Evolutionary conservation across 306 rosid genomes (phyloP).

Genomic region (Senna tora): DNA sequence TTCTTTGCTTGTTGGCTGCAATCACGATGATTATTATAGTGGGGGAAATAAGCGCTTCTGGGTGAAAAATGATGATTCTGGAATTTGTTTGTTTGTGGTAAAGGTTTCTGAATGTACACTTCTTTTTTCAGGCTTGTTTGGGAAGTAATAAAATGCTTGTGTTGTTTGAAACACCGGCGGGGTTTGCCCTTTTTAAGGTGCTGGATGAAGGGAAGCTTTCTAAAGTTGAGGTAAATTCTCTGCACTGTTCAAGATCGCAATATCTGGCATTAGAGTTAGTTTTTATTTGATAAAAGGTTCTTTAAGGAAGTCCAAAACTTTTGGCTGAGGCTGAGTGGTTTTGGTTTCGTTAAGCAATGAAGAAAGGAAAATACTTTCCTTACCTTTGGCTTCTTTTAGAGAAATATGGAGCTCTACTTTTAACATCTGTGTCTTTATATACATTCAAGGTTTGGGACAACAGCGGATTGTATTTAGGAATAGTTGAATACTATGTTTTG

Average conservation of each 20-base stretch:
- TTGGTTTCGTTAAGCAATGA: background rate
- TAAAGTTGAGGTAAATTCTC: constrained; percentile 62
- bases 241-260: background rate
- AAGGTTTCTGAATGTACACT: background rate
- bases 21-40: background rate
- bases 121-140: constrained; percentile 33
- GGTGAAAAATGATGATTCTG: background rate
- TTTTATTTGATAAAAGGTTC: background rate
- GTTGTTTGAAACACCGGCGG: constrained; percentile 66
- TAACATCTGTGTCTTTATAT: background rate
- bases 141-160: constrained; percentile 51
- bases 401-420: background rate
- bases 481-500: background rate
- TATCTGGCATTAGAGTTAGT: background rate
- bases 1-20: background rate
- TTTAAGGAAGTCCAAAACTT: background rate
- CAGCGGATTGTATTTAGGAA: background rate
- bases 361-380: background rate
- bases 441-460: background rate
- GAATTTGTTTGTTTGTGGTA: background rate
- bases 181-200: constrained; percentile 68
- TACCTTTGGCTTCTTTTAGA: background rate
- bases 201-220: constrained; percentile 71
- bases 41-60: background rate
- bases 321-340: background rate